These are phyloP conservation scores for Cystobasidium sp. DNA, from an alignment of 1,284 basidiomycete species.

Conservation along the genomic window DNA sequence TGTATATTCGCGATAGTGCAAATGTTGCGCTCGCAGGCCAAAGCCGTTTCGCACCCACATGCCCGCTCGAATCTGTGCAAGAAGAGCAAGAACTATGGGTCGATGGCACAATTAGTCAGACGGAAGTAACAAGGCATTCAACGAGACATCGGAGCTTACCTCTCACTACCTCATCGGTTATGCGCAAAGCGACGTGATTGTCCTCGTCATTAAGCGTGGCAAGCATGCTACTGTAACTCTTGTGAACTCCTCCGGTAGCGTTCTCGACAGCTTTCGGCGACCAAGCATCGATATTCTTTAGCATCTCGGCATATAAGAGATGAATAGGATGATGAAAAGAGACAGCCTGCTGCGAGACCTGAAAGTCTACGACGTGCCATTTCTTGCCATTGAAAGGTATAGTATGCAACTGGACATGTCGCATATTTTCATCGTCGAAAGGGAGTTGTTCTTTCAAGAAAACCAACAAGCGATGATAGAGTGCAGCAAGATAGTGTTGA, in stretches of 20 bases:
- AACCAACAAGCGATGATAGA: background rate
- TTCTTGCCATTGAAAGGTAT: slow-evolving; percentile 68
- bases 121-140: background rate
- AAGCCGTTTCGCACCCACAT: slow-evolving; percentile 98
- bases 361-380: slow-evolving; percentile 72
- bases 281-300: slow-evolving; percentile 62
- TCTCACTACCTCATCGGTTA: slow-evolving; percentile 23
- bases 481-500: slow-evolving; percentile 2
- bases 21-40: slow-evolving; percentile 90
- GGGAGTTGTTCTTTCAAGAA: slow-evolving; percentile 43
- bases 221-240: slow-evolving; percentile 12
- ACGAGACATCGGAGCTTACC: slow-evolving; percentile 23
- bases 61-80: slow-evolving; percentile 92
- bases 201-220: background rate
- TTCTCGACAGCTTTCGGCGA: background rate
- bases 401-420: slow-evolving; percentile 61
- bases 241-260: slow-evolving; percentile 4
- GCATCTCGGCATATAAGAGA: slow-evolving; percentile 87
- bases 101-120: slow-evolving; percentile 51
- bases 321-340: slow-evolving; percentile 95
- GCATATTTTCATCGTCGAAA: background rate
- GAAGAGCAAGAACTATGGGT: slow-evolving; percentile 73
- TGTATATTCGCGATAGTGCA: slow-evolving; percentile 96
- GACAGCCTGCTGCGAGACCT: slow-evolving; percentile 76
- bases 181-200: background rate